Base-by-base conservation (phyloP, 345 rosid genomes). In the Corymbia maculata region DNA sequence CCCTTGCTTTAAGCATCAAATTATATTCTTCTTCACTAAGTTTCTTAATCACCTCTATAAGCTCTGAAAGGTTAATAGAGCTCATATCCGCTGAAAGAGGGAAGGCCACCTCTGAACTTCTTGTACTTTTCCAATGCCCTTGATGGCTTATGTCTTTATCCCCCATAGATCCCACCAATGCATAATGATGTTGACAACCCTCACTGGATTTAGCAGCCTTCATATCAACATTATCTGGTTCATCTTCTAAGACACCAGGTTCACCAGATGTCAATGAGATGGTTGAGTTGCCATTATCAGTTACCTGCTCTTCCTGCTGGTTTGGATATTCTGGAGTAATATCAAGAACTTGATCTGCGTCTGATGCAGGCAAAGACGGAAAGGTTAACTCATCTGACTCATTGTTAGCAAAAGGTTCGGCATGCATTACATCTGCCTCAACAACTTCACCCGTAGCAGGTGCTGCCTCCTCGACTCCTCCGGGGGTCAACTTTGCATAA, bases 1-100 rank as follows among this genome's bases (percentile, higher is more conserved):
- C 93, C 87, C 95, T 93, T 49, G 94, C 93, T 80, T 89, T 86
- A 66, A 95, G 93, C 88, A 95, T 92, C 88, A 90, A 87, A 51
- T 87, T 89, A 89, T 87, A 93, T 51, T 96, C 95, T 53, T 94
- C 97, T 89, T 92, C 93, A 88, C 94, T 89, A 75, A 95, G 97
- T 86, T 91, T 92, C 88, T 90, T 91, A 66, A 95, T 90, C 49
- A 87, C 90, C 85, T 92, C 94, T 50, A 91, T 87, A 57, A 95
- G 94, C 90, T 95, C 93, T 52, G 87, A 85, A 87, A 94, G 90
- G 91, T 91, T 90, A 86, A 93, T 84, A 32, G 93, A 79, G 85
- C 44, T 52, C 42, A 80, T 89, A 90, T 91, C 93, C 26, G 85
- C 88, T 88, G 88, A 86, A 87, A 90, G 90, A 53, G 80, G 52